Evolutionary conservation across 2,329 filamentous ascomycete species (phyloP).

Genomic region (Gyromitra esculenta): DNA sequence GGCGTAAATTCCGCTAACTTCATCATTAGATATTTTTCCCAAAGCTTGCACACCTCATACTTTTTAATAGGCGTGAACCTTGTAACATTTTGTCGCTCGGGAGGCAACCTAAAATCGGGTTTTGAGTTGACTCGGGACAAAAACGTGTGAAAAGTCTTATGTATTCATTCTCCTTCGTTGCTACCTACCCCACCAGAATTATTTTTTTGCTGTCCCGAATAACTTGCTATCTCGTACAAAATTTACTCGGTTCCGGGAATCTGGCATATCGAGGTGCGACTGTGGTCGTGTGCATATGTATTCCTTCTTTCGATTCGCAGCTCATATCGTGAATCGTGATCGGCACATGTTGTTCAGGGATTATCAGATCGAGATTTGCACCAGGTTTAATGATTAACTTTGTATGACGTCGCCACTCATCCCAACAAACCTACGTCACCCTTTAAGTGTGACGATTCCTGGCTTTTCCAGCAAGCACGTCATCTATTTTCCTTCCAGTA

Average conservation of each 20-base stretch:
- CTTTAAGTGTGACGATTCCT: background rate
- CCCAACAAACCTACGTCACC: background rate
- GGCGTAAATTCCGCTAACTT: constrained; percentile 12
- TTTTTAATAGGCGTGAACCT: constrained; percentile 1
- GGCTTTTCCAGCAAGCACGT: constrained; percentile 7
- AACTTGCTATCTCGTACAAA: background rate
- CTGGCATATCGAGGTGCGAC: background rate
- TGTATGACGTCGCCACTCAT: constrained; percentile 10
- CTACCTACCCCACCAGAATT: background rate
- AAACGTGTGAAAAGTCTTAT: too few relatives aligned
- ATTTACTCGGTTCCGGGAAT: background rate
- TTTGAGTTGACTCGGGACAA: too few relatives aligned
- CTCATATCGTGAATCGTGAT: too few relatives aligned
- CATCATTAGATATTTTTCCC: background rate
- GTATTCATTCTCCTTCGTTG: background rate
- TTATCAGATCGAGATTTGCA: constrained; percentile 18
- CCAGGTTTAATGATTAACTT: background rate
- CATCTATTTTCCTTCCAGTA: background rate
- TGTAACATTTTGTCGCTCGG: background rate
- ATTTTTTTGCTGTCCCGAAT: constrained; percentile 1
- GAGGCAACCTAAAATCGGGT: background rate
- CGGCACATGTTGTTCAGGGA: background rate
- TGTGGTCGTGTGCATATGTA: background rate
- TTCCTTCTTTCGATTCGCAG: too few relatives aligned
- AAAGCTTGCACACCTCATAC: constrained; percentile 13